Conservation (phyloP, 2,329 filamentous ascomycete genomes). For the Pseudogymnoascus sp. region DNA sequence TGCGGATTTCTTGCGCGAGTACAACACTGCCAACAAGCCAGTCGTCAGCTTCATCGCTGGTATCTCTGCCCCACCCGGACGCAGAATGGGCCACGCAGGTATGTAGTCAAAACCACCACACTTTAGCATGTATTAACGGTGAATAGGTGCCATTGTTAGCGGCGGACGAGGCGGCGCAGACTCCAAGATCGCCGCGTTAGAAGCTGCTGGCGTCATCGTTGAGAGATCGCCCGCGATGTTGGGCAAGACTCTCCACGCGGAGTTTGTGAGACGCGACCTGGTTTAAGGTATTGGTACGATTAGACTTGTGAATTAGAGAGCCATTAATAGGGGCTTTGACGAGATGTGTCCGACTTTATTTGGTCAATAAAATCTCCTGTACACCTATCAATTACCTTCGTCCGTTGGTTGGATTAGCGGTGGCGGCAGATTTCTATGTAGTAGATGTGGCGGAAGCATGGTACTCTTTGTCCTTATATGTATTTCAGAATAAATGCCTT, state of each 20-base stretch:
- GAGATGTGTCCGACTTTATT: slow-evolving; percentile 24
- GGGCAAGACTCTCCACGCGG: slow-evolving; percentile 86
- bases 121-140: slow-evolving; percentile 16
- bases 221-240: slow-evolving; percentile 88
- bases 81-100: slow-evolving; percentile 98
- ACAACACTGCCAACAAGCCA: slow-evolving; percentile 92
- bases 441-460: not conserved
- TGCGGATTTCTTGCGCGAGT: slow-evolving; percentile 85
- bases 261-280: slow-evolving; percentile 94
- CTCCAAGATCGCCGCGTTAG: slow-evolving; percentile 93
- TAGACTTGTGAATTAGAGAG: slow-evolving; percentile 22
- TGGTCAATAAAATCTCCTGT: slow-evolving; percentile 29
- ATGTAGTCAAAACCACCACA: slow-evolving; percentile 20
- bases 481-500: slow-evolving; percentile 2
- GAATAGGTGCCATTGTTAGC: slow-evolving; percentile 73
- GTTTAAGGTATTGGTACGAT: slow-evolving; percentile 49
- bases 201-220: slow-evolving; percentile 89
- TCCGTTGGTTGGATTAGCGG: not conserved
- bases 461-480: slow-evolving; percentile 5
- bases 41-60: slow-evolving; percentile 97
- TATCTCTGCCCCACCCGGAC: slow-evolving; percentile 91
- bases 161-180: slow-evolving; percentile 97
- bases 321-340: slow-evolving; percentile 22
- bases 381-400: slow-evolving; percentile 27
- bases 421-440: not conserved